phyloP scores from a whole-genome alignment of 2,329 filamentous ascomycete genomes.

The Sclerotinia glacialis region DNA sequence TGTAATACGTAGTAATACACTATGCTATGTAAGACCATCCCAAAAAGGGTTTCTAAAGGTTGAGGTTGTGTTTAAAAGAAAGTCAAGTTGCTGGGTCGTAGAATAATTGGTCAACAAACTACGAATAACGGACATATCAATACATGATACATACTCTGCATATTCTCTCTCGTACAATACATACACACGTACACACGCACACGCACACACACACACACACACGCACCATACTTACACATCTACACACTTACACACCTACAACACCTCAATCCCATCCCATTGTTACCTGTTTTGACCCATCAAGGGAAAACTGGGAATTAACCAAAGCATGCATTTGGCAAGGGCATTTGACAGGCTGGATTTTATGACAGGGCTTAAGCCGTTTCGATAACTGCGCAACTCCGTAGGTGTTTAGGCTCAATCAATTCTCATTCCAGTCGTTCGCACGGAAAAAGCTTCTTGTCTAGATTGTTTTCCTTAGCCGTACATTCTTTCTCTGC shows the following conservation, averaged over 20 bases:
- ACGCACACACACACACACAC: too few species aligned
- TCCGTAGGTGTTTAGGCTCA: not conserved
- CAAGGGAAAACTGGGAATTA: not conserved
- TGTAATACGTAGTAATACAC: not conserved
- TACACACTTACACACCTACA: not conserved
- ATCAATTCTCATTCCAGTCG: not conserved
- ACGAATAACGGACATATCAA: not conserved
- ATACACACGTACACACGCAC: not conserved
- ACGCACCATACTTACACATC: too few species aligned
- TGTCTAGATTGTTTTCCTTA: not conserved
- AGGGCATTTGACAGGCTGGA: conserved; percentile 6
- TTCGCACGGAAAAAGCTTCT: not conserved
- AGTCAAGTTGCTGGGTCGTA: not conserved
- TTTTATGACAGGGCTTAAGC: not conserved
- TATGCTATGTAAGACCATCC: not conserved
- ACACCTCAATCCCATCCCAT: not conserved
- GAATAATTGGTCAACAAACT: conserved; percentile 13
- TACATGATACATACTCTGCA: not conserved
- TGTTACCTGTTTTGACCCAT: not conserved
- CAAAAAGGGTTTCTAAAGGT: not conserved
- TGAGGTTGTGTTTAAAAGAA: not conserved
- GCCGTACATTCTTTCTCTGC: conserved; percentile 1
- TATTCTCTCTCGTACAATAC: not conserved
- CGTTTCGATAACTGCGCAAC: not conserved
- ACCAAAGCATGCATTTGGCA: not conserved